phyloP scores from a whole-genome alignment of 2,329 filamentous ascomycete species.

The Daldinia sp. region DNA sequence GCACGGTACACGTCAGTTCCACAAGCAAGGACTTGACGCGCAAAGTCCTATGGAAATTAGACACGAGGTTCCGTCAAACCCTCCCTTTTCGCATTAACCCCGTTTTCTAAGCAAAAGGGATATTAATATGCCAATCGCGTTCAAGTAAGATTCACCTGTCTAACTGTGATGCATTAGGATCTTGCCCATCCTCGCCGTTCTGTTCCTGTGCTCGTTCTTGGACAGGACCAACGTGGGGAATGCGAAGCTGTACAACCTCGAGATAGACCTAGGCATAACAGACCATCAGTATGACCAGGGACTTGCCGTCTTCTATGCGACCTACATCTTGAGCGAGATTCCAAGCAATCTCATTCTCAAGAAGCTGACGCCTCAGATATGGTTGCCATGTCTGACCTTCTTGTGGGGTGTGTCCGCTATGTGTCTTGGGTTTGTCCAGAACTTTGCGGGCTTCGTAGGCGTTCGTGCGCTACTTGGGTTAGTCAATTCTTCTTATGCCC shows the following conservation, averaged over 20 bases:
- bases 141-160: not conserved
- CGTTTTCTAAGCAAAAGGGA: conserved; percentile 8
- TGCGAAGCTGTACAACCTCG: conserved; percentile 73
- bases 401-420: conserved; percentile 70
- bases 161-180: conserved; percentile 58
- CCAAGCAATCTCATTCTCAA: conserved; percentile 75
- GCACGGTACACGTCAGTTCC: conserved; percentile 22
- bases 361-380: conserved; percentile 69
- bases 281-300: conserved; percentile 74
- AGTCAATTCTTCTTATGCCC: conserved; percentile 13
- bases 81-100: conserved; percentile 8
- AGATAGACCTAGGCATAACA: conserved; percentile 67
- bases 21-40: conserved; percentile 53
- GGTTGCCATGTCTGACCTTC: conserved; percentile 68
- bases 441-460: conserved; percentile 68
- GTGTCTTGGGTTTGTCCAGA: conserved; percentile 66
- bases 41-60: conserved; percentile 65
- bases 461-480: conserved; percentile 69
- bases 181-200: conserved; percentile 70
- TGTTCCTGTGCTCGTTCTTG: conserved; percentile 73
- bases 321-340: conserved; percentile 72
- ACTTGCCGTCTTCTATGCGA: conserved; percentile 73
- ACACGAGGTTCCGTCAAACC: conserved; percentile 58
- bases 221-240: conserved; percentile 82
- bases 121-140: conserved; percentile 1